Percentiles rank a stretch among this genome's conserved stretches.
phyloP scores from a whole-genome alignment of 116 monocot genomes.

The Zostera marina region DNA sequence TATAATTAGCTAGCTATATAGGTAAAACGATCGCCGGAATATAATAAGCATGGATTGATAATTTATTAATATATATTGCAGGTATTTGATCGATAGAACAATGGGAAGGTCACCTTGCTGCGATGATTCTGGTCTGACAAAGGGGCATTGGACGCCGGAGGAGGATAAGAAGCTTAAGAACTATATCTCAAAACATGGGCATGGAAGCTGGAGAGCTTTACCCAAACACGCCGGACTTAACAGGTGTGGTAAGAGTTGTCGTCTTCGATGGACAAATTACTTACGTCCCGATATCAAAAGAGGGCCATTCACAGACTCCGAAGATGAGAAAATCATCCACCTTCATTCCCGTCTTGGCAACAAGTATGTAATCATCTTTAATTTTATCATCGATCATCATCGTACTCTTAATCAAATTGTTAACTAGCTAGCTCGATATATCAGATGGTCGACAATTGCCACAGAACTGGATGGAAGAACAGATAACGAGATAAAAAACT shows the following conservation, averaged over 20 bases:
- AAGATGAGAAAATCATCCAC: constrained; percentile 29
- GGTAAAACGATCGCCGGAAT: no score
- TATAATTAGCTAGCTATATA: no score
- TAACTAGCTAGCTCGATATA: background rate
- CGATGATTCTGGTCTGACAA: constrained; percentile 32
- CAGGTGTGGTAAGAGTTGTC: constrained; percentile 55
- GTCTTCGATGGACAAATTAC: constrained; percentile 59
- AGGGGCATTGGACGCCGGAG: constrained; percentile 46
- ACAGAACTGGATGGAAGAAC: constrained; percentile 22
- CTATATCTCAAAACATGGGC: constrained; percentile 30
- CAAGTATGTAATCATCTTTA: constrained; percentile 16
- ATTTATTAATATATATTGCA: no score
- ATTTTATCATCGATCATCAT: background rate
- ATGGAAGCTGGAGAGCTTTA: constrained; percentile 34
- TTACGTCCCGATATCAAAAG: constrained; percentile 47
- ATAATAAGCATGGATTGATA: no score
- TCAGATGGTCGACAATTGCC: constrained; percentile 42
- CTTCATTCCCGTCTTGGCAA: constrained; percentile 39
- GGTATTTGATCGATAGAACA: background rate
- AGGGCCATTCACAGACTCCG: constrained; percentile 34
- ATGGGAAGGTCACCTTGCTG: constrained; percentile 54
- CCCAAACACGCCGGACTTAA: constrained; percentile 46
- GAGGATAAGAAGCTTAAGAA: constrained; percentile 32
- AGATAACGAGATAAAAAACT: constrained; percentile 50
- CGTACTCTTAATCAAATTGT: background rate